Evolutionary conservation across 1,284 basidiomycete genomes (phyloP), one percentile per base, ranked within the genome.

Genomic region (Filobasidium uniguttulatum): DNA sequence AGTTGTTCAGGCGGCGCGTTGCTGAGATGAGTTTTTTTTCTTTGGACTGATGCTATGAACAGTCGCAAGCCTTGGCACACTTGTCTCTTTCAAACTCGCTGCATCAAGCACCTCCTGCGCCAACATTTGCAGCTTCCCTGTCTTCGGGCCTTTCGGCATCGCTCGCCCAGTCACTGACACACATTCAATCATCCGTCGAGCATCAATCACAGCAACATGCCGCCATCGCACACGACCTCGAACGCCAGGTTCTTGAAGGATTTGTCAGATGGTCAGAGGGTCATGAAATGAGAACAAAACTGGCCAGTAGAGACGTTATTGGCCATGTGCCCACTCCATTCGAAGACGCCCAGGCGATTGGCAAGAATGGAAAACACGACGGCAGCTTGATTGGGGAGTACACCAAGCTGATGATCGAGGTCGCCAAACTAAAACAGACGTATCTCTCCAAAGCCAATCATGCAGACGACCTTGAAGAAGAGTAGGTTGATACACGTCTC

Each of bases 381-480:
- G 60, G 69, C 9, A 77, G 74, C 12, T 68, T 83, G 15, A 66
- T 89, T 5, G 78, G 81, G 48, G 73, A 77, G 35, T 86, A 81
- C 77, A 68, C 89, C 56, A 77, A 76, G 35, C 70, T 75, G 5
- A 86, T 35, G 25, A 5, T 44, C 52, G 63, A 66, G 20, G 64
- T 61, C 5, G 57, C 62, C 31, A 62, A 61, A 65, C 69, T 87
- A 51, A 86, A 83, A 67, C 76, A 81, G 50, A 72, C 77, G 41
- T 90, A 90, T 60, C 64, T 85, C n/a, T 68, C 73, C 28, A 90
- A 88, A 68, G 80, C 77, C 0, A 77, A 84, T 46, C 75, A 77
- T 31, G 86, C 86, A 3, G 87, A 91, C 57, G 87, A 91, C 62
- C 81, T 82, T 25, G 86, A 88, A 62, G 87, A 91, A 64, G 86